A percentile compares a stretch with the other conserved stretches of the same genome.
phyloP scores from a whole-genome alignment of 108 stramenopile genomes.

The Schizochytrium sp. region DNA sequence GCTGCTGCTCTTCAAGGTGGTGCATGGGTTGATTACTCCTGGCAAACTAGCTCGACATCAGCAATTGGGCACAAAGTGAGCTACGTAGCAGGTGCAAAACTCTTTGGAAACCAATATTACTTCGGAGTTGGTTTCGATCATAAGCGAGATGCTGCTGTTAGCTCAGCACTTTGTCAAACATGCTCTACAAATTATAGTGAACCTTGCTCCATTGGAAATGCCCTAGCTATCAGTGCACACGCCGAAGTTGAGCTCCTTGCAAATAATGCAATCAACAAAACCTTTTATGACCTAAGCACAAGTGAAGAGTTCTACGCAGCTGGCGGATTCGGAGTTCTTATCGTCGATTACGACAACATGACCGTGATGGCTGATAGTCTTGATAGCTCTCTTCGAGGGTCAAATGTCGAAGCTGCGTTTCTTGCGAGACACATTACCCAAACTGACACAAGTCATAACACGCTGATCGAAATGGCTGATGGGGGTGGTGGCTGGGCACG shows the following conservation, averaged over 20 bases:
- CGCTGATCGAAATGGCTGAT: not conserved
- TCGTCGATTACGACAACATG: not conserved
- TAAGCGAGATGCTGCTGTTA: not conserved
- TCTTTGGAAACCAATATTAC: not conserved
- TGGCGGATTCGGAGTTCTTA: not conserved
- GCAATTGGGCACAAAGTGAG: not conserved
- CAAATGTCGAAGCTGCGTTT: not conserved
- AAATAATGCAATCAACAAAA: too few species aligned
- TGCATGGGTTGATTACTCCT: not conserved
- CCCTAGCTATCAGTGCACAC: not conserved
- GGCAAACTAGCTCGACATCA: not conserved
- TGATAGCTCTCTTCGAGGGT: not conserved
- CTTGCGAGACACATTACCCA: not conserved
- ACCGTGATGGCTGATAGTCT: constrained; percentile 40
- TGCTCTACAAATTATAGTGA: not conserved
- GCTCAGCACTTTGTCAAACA: not conserved
- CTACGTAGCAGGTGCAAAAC: not conserved
- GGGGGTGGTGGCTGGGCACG: not conserved
- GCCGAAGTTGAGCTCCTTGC: constrained; percentile 4
- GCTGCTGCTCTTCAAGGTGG: not conserved
- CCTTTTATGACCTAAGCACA: too few species aligned
- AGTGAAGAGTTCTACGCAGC: not conserved
- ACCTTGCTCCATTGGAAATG: constrained; percentile 21
- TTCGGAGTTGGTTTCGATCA: not conserved
- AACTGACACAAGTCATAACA: not conserved